phyloP scores from a whole-genome alignment of 2,329 filamentous ascomycete species.

The Nannizziopsis arthrosporioides region DNA sequence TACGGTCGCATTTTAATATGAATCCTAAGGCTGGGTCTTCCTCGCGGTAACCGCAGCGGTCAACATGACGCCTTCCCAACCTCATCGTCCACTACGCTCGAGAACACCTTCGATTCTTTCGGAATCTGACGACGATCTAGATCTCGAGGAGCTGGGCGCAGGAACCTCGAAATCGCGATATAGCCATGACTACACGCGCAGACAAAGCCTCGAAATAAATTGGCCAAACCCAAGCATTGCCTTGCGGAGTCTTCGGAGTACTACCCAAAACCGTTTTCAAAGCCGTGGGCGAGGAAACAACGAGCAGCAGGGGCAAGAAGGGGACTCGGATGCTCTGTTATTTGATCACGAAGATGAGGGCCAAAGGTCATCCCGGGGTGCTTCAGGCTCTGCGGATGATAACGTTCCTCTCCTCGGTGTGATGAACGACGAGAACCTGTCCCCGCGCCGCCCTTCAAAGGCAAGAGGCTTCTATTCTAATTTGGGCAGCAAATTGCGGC shows the following conservation, averaged over 20 bases:
- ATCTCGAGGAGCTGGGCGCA: slow-evolving; percentile 38
- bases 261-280: slow-evolving; percentile 30
- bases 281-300: slow-evolving; percentile 22
- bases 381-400: slow-evolving; percentile 50
- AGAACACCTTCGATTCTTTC: slow-evolving; percentile 12
- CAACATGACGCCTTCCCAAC: background rate
- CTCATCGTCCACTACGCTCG: slow-evolving; percentile 3
- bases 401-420: slow-evolving; percentile 60
- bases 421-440: slow-evolving; percentile 30
- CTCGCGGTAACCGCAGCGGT: background rate
- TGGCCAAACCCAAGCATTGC: slow-evolving; percentile 33
- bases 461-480: slow-evolving; percentile 34
- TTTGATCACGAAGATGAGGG: slow-evolving; percentile 48
- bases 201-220: slow-evolving; percentile 13
- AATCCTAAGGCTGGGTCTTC: background rate
- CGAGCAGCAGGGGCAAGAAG: slow-evolving; percentile 40
- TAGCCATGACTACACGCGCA: slow-evolving; percentile 17
- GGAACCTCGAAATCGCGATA: slow-evolving; percentile 18
- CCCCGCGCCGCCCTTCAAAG: slow-evolving; percentile 21
- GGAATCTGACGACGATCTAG: slow-evolving; percentile 33
- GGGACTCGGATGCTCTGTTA: slow-evolving; percentile 57
- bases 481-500: slow-evolving; percentile 45
- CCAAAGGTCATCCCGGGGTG: slow-evolving; percentile 49
- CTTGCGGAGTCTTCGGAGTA: slow-evolving; percentile 41
- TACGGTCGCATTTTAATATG: slow-evolving; percentile 2